Percentiles rank a stretch among this genome's conserved stretches.
Conservation (phyloP, 768 basidiomycete species). For the Arthromyces matolae region DNA sequence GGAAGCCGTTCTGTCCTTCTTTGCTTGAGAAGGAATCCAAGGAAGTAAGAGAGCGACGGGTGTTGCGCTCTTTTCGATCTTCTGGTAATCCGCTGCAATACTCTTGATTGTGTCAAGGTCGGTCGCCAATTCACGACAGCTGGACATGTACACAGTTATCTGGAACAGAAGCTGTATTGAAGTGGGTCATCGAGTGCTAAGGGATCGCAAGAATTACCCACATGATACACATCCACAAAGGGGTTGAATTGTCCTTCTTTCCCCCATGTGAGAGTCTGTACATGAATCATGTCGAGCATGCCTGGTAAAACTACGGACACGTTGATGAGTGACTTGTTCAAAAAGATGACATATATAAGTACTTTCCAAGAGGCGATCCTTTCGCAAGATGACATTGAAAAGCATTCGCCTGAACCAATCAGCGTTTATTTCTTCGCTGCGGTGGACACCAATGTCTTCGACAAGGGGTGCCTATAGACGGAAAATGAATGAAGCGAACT, state of each 20-base stretch:
- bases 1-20: no score
- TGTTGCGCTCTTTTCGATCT: slow-evolving; percentile 30
- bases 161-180: slow-evolving; percentile 26
- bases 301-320: slow-evolving; percentile 19
- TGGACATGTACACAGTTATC: slow-evolving; percentile 27
- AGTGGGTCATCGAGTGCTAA: not conserved
- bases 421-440: slow-evolving; percentile 13
- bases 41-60: no score
- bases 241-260: slow-evolving; percentile 21
- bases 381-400: slow-evolving; percentile 9
- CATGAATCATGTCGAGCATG: slow-evolving; percentile 21
- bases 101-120: slow-evolving; percentile 15
- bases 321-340: not conserved
- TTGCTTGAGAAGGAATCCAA: no score
- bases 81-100: slow-evolving; percentile 19
- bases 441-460: slow-evolving; percentile 22
- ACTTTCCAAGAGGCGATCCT: slow-evolving; percentile 16
- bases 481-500: not conserved
- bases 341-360: not conserved
- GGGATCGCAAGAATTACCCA: slow-evolving; percentile 1
- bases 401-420: slow-evolving; percentile 22
- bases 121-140: slow-evolving; percentile 25
- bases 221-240: slow-evolving; percentile 23
- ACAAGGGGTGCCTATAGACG: slow-evolving; percentile 18
- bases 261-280: slow-evolving; percentile 21